Conservation (phyloP, 2,329 filamentous ascomycete genomes). For the Clonostachys sp. region DNA sequence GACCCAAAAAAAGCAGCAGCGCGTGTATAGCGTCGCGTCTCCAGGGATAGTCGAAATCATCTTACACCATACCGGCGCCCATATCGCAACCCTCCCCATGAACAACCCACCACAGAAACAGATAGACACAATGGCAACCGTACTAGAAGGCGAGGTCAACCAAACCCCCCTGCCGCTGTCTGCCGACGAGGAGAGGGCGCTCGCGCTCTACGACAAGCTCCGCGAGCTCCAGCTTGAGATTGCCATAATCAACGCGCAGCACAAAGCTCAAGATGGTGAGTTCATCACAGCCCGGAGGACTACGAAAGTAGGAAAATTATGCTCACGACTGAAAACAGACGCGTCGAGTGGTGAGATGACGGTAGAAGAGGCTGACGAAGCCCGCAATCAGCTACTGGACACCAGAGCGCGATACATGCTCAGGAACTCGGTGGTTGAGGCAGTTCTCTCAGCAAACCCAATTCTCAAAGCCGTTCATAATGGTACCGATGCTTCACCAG, state of each 20-base stretch:
- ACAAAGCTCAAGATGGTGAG: slow-evolving; percentile 7
- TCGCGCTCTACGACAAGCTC: slow-evolving; percentile 67
- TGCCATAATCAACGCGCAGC: slow-evolving; percentile 55
- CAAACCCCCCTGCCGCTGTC: slow-evolving; percentile 35
- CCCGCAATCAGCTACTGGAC: slow-evolving; percentile 64
- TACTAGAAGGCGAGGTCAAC: too few species aligned
- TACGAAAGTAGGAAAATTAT: slow-evolving; percentile 21
- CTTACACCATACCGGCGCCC: too few species aligned
- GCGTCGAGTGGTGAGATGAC: slow-evolving; percentile 16
- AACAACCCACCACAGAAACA: too few species aligned
- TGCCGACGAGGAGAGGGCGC: slow-evolving; percentile 58
- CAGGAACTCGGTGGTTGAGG: slow-evolving; percentile 64
- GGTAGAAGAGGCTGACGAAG: slow-evolving; percentile 47
- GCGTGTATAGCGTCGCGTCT: too few species aligned
- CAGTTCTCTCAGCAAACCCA: slow-evolving; percentile 67
- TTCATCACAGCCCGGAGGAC: slow-evolving; percentile 5
- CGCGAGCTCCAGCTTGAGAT: slow-evolving; percentile 70
- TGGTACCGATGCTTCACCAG: slow-evolving; percentile 55
- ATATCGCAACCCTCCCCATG: too few species aligned
- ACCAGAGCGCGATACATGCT: slow-evolving; percentile 67
- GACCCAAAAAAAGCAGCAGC: too few species aligned
- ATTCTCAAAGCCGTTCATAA: slow-evolving; percentile 74
- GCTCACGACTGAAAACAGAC: not conserved
- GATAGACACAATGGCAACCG: too few species aligned
- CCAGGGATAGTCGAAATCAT: too few species aligned